These are phyloP conservation scores for Geotrichum reessii DNA, from an alignment of 1,139 yeast species.

Conservation along the genomic window DNA sequence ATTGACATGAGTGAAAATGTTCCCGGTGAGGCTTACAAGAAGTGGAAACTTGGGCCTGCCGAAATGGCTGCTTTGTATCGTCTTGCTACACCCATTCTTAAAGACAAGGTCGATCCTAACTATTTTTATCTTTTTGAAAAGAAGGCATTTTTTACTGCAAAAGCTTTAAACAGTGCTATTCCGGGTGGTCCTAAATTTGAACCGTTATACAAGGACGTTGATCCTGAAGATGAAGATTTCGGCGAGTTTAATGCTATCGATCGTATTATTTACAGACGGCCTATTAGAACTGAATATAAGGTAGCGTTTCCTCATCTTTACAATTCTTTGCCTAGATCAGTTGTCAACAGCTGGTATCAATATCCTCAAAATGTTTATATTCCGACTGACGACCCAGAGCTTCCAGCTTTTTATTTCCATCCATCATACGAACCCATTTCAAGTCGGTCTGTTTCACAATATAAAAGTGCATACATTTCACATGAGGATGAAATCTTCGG, in stretches of 20 bases:
- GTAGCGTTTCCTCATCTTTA: slow-evolving; percentile 83
- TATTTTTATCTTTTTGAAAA: slow-evolving; percentile 67
- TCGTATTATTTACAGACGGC: slow-evolving; percentile 72
- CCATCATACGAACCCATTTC: slow-evolving; percentile 53
- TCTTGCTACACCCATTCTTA: slow-evolving; percentile 62
- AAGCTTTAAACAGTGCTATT: slow-evolving; percentile 75
- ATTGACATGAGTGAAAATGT: slow-evolving; percentile 50
- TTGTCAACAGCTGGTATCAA: slow-evolving; percentile 56
- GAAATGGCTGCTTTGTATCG: slow-evolving; percentile 63
- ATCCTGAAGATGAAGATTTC: slow-evolving; percentile 67
- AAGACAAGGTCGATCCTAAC: slow-evolving; percentile 52
- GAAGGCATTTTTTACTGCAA: slow-evolving; percentile 79
- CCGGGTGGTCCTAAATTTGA: slow-evolving; percentile 98
- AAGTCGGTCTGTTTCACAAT: slow-evolving; percentile 34
- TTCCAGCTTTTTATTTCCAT: slow-evolving; percentile 54
- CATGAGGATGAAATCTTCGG: slow-evolving; percentile 26
- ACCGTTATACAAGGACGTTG: slow-evolving; percentile 67
- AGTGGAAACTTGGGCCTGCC: slow-evolving; percentile 60
- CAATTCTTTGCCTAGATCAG: slow-evolving; percentile 69
- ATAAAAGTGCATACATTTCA: slow-evolving; percentile 25
- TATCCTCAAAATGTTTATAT: slow-evolving; percentile 51
- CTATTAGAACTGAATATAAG: slow-evolving; percentile 72
- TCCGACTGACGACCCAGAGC: slow-evolving; percentile 46
- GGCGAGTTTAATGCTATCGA: slow-evolving; percentile 89
- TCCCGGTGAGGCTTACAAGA: slow-evolving; percentile 71